phyloP scores from a whole-genome alignment of 768 basidiomycete species.

The Macrocybe gigantea region DNA sequence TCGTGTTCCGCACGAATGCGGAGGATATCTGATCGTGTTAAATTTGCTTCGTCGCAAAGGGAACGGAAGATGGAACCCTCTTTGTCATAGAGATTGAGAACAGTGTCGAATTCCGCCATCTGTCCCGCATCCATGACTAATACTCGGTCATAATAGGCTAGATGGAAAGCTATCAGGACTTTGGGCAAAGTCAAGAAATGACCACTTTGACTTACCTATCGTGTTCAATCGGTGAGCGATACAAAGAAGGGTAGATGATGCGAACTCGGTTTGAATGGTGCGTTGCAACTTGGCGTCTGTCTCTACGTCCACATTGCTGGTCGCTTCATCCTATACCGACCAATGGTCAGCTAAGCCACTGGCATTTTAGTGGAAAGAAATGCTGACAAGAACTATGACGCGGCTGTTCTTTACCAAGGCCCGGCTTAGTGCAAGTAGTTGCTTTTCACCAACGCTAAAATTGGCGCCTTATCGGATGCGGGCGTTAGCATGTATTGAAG shows the following conservation, averaged over 20 bases:
- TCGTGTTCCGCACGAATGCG: constrained; percentile 35
- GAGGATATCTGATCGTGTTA: constrained; percentile 50
- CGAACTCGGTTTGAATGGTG: constrained; percentile 60
- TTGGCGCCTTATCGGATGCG: constrained; percentile 38
- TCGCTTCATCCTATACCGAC: constrained; percentile 50
- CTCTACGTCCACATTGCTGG: constrained; percentile 55
- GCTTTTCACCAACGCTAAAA: constrained; percentile 62
- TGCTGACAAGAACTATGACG: constrained; percentile 48
- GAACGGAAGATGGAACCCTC: constrained; percentile 63
- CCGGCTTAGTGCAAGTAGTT: constrained; percentile 56
- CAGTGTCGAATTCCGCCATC: constrained; percentile 72
- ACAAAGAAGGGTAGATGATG: constrained; percentile 44
- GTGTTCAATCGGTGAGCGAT: constrained; percentile 58
- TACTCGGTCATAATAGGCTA: constrained; percentile 62
- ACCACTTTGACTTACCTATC: constrained; percentile 30
- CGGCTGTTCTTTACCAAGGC: constrained; percentile 58
- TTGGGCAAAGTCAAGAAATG: constrained; percentile 5
- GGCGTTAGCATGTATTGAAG: background rate
- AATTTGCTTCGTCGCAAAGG: constrained; percentile 60
- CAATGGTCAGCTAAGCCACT: background rate
- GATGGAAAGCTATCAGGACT: background rate
- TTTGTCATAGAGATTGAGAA: constrained; percentile 57
- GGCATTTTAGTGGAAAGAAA: background rate
- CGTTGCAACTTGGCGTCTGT: constrained; percentile 57
- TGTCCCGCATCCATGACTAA: constrained; percentile 68